Percentiles rank a stretch among this genome's conserved stretches.
phyloP scores from a whole-genome alignment of 2,329 filamentous ascomycete species.

The Claviceps sp. region DNA sequence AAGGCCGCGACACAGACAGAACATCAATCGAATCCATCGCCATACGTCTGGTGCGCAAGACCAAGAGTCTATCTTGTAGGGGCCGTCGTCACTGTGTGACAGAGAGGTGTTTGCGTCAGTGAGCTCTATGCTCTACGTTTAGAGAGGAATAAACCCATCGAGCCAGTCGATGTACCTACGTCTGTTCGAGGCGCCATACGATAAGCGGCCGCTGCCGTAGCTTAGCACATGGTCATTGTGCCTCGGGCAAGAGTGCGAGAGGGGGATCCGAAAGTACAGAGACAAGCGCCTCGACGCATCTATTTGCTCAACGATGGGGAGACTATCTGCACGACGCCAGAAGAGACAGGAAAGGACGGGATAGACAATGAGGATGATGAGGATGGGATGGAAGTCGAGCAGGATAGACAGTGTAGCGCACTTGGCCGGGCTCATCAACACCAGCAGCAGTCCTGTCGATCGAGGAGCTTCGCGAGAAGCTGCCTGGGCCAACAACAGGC shows the following conservation, averaged over 20 bases:
- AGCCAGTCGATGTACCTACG: not conserved
- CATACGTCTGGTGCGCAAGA: slow-evolving; percentile 4
- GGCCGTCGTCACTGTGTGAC: slow-evolving; percentile 1
- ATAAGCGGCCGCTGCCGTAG: not conserved
- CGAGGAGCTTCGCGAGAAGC: not conserved
- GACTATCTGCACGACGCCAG: not conserved
- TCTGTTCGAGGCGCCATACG: slow-evolving; percentile 1
- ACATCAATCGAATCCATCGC: slow-evolving; percentile 12
- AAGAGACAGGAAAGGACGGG: not conserved
- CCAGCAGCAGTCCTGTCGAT: not conserved
- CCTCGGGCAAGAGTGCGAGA: not conserved
- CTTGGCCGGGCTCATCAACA: not conserved
- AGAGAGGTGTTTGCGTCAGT: not conserved
- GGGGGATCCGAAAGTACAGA: not conserved
- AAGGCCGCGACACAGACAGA: slow-evolving; percentile 8
- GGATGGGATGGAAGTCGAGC: not conserved
- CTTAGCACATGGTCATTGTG: slow-evolving; percentile 2
- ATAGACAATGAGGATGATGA: not conserved
- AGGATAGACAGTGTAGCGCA: not conserved
- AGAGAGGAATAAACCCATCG: not conserved
- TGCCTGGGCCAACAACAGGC: not conserved
- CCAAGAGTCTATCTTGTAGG: slow-evolving; percentile 7
- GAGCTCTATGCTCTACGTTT: not conserved
- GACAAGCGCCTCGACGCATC: not conserved
- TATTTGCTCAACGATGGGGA: not conserved